Conservation (phyloP, 345 rosid species). For the Adansonia digitata region DNA sequence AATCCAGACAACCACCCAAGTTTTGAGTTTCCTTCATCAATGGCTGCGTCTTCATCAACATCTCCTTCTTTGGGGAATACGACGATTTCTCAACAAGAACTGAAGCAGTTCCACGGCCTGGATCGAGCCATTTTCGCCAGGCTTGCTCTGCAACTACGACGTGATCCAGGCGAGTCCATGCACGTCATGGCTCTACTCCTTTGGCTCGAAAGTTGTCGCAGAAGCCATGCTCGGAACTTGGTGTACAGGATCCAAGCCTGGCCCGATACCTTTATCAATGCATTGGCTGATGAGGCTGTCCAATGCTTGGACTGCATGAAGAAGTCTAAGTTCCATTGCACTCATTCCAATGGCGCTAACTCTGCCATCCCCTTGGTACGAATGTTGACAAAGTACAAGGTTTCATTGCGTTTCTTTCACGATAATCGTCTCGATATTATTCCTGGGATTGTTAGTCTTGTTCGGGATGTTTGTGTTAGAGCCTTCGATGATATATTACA, state of each 20-base stretch:
- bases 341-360: not conserved
- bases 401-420: not conserved
- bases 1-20: not conserved
- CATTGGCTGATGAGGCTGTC: not conserved
- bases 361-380: not conserved
- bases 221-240: not conserved
- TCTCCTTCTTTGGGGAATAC: not conserved
- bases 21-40: not conserved
- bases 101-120: slow-evolving; percentile 3
- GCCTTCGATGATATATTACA: slow-evolving; percentile 8
- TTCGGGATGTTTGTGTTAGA: not conserved
- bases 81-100: not conserved
- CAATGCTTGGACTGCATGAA: not conserved
- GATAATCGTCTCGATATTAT: not conserved
- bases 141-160: not conserved
- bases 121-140: not conserved
- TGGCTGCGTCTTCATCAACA: not conserved
- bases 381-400: not conserved
- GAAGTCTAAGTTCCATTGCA: not conserved
- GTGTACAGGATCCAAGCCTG: not conserved
- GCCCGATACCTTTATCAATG: not conserved
- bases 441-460: not conserved
- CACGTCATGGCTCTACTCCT: slow-evolving; percentile 6
- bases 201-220: not conserved
- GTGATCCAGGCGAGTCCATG: not conserved